Base-by-base conservation (phyloP, 495 filamentous ascomycete species). In the Hyphodiscus hymeniophilus region DNA sequence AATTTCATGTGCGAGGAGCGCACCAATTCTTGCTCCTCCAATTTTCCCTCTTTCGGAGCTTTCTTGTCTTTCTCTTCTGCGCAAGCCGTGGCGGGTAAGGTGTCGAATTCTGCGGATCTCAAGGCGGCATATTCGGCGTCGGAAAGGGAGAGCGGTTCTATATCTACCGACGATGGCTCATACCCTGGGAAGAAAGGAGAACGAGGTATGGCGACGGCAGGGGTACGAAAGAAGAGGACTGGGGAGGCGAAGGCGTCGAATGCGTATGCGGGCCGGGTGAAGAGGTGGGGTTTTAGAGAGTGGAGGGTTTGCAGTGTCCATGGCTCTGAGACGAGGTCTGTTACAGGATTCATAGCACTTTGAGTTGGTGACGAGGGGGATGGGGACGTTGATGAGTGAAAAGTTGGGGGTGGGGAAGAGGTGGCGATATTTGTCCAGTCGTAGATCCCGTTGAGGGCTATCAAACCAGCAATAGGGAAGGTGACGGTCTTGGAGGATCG, bases 211-310 rank as follows among this genome's bases (percentile, higher is more conserved):
- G 30, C 17, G 2, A 75, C 35, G 0, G 60, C 62, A 0, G 76
- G 44, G 2, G 63, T 68, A n/a, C 67, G 68, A 48, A 77, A 76
- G 48, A 80, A 76, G 15, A 79, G 61, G 26, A 61, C 60, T 1
- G 74, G 63, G 41, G 70, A 74, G 7, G 70, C 73, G 47, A 78
- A 79, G 15, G 69, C 58, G 42, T 80, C 75, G 51, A 77, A 75
- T 26, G 72, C 55, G 36, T 63, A 51, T 21, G 50, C 52, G 2
- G 74, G 71, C 3, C 32, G 42, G 13, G 38, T 23, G 55, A 78
- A 78, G 16, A 77, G 61, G 21, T 17, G 41, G 0, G 54, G 45
- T 22, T 54, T 39, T 12, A 62, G 56, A n/a, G 52, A 31, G 32
- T 62, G 55, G 20, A 75, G 45, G 44, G 12, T 51, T n/a, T 20